Conservation (phyloP, 2,329 filamentous ascomycete genomes). For the Colletotrichum siamense region DNA sequence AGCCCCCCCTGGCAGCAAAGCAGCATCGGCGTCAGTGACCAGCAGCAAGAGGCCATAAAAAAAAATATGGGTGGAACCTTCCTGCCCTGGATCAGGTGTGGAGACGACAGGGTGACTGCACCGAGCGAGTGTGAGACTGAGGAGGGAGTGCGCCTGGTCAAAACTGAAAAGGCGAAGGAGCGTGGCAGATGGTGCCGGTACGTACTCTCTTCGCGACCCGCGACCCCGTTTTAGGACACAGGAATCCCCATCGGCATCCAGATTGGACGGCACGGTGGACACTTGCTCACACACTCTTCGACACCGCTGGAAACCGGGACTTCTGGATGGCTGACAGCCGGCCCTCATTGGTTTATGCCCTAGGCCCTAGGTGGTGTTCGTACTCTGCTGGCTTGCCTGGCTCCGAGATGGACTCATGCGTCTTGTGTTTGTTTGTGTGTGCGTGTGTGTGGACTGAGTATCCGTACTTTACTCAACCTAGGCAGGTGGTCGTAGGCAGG, state of each 20-base stretch:
- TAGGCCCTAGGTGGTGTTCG: neutral
- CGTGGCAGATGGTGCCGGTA: neutral
- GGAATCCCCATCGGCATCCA: neutral
- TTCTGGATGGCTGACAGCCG: neutral
- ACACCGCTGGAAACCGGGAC: conserved; percentile 1
- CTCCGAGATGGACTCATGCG: neutral
- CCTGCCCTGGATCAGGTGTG: neutral
- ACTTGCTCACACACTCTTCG: neutral
- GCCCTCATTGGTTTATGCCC: neutral
- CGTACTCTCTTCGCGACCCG: neutral
- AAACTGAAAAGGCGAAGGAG: neutral
- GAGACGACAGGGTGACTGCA: conserved; percentile 9
- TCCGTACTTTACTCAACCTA: neutral
- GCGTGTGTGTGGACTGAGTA: neutral
- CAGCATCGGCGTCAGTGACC: neutral
- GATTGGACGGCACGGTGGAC: conserved; percentile 9
- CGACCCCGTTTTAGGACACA: conserved; percentile 7
- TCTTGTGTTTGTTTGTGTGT: neutral
- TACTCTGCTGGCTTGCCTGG: neutral
- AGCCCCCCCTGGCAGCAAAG: neutral
- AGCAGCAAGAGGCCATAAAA: neutral
- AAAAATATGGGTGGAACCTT: neutral
- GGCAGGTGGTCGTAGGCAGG: neutral
- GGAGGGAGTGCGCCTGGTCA: neutral
- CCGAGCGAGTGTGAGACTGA: neutral